phyloP scores from a whole-genome alignment of 2,329 filamentous ascomycete genomes.

The Periconia digitata region DNA sequence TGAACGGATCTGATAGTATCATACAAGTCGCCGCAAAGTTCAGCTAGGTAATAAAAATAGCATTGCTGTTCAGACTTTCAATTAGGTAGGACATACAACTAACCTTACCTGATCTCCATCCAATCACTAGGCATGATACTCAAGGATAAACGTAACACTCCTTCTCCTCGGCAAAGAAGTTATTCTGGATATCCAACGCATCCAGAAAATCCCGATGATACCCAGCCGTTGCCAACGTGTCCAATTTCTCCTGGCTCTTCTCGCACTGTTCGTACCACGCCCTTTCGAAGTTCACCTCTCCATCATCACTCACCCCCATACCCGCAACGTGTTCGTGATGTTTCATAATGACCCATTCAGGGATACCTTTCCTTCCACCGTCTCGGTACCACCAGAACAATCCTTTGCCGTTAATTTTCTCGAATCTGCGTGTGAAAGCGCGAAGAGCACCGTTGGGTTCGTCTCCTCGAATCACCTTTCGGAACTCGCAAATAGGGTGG shows the following conservation, averaged over 20 bases:
- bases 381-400: slow-evolving; percentile 34
- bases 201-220: slow-evolving; percentile 26
- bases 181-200: slow-evolving; percentile 24
- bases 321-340: slow-evolving; percentile 5
- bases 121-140: neutral
- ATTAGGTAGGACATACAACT: neutral
- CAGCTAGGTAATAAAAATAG: too few relatives aligned
- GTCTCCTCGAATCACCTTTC: slow-evolving; percentile 25
- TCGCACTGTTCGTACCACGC: slow-evolving; percentile 31
- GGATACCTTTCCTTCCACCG: slow-evolving; percentile 19
- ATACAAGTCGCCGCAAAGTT: too few relatives aligned
- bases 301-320: neutral
- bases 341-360: slow-evolving; percentile 34
- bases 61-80: neutral
- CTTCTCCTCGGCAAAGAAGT: slow-evolving; percentile 24
- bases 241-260: slow-evolving; percentile 16
- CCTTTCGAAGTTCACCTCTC: slow-evolving; percentile 32
- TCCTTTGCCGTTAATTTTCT: slow-evolving; percentile 16
- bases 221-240: slow-evolving; percentile 14
- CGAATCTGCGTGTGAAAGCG: slow-evolving; percentile 23
- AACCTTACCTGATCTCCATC: neutral
- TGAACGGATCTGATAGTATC: too few relatives aligned
- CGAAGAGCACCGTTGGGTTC: slow-evolving; percentile 26
- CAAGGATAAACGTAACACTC: slow-evolving; percentile 17
- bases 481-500: slow-evolving; percentile 44